Evolutionary conservation across 139 green algal species (phyloP).

Genomic region (Tetradesmus obliquus): DNA sequence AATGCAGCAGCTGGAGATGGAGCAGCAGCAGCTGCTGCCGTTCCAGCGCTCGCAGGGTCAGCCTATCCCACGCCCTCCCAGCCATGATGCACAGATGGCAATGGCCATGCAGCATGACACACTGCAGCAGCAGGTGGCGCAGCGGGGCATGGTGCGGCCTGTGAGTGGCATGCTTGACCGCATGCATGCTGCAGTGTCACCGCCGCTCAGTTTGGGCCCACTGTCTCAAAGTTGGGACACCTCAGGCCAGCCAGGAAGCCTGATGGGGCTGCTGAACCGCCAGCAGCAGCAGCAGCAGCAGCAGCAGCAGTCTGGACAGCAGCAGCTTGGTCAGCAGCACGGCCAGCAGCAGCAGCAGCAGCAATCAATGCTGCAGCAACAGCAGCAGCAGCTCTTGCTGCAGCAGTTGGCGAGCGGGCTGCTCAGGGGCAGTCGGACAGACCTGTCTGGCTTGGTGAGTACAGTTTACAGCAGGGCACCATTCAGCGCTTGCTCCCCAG

Average conservation of each 20-base stretch:
- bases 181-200: conserved; percentile 34
- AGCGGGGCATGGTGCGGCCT: conserved; percentile 42
- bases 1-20: conserved; percentile 40
- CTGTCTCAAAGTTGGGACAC: conserved; percentile 47
- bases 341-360: conserved; percentile 32
- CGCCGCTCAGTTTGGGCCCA: conserved; percentile 5
- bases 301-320: neutral
- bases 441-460: conserved; percentile 28
- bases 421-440: conserved; percentile 28
- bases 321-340: neutral
- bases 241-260: neutral
- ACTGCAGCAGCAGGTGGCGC: conserved; percentile 1
- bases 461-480: neutral
- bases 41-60: conserved; percentile 21
- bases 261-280: conserved; percentile 34
- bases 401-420: conserved; percentile 37
- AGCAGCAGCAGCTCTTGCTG: conserved; percentile 37
- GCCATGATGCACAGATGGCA: neutral
- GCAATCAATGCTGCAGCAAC: conserved; percentile 34
- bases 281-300: conserved; percentile 51
- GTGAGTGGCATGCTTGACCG: conserved; percentile 39
- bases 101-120: neutral
- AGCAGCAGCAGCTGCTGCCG: conserved; percentile 44
- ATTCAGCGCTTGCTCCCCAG: no score
- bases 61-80: conserved; percentile 15